Evolutionary conservation across 108 stramenopile species (phyloP).

Genomic region (Aurantiochytrium sp.): DNA sequence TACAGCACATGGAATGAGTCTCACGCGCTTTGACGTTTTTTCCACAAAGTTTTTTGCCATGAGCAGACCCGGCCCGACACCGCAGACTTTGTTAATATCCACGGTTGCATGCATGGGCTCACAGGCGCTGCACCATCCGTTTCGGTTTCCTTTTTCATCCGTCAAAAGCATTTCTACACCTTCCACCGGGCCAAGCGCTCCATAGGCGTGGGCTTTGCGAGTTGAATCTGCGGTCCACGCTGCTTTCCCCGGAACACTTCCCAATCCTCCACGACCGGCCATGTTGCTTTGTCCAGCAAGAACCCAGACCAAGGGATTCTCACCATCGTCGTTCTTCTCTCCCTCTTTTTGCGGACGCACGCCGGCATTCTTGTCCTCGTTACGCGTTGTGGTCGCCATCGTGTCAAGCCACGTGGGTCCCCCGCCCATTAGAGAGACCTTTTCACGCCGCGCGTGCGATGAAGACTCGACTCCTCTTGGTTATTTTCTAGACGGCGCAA

Average conservation of each 20-base stretch:
- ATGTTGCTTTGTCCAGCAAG: constrained; percentile 3
- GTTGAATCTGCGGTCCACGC: background rate
- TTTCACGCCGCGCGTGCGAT: no score
- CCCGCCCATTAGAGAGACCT: no score
- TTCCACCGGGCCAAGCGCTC: background rate
- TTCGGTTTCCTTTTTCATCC: background rate
- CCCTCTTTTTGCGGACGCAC: no score
- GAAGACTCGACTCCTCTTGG: no score
- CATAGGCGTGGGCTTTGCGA: background rate
- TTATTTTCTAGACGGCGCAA: no score
- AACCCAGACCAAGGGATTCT: background rate
- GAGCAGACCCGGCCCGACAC: background rate
- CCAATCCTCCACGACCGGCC: background rate
- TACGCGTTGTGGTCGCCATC: no score
- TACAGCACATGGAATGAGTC: background rate
- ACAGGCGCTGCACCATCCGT: background rate
- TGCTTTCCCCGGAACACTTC: background rate
- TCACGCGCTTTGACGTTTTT: background rate
- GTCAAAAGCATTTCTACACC: background rate
- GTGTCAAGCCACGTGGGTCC: no score
- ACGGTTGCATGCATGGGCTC: background rate
- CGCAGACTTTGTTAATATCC: background rate
- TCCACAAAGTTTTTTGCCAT: background rate
- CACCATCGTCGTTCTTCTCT: no score
- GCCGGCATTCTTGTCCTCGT: no score